Base-by-base conservation (phyloP, 2,329 filamentous ascomycete genomes). In the Pseudocercospora pini-densiflorae region DNA sequence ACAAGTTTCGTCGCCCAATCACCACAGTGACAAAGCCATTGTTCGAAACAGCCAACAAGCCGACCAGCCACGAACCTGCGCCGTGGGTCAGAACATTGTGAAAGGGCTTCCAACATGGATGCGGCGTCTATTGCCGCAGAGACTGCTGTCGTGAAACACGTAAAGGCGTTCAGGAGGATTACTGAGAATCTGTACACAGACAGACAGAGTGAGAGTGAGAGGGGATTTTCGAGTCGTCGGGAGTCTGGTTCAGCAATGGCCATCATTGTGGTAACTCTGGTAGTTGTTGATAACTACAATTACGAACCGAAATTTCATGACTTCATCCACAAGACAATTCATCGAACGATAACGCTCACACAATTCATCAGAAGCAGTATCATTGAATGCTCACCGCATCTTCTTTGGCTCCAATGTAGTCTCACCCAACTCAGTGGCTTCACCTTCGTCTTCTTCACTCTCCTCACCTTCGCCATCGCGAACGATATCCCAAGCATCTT, bases 401-500 rank as follows among this genome's bases (percentile, higher is more conserved):
- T 73, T 73, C 71, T 71, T 72, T 51, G 59, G 67, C 55, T 72
- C 71, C 21, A 63, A 36, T 33, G 40, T 57, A 36, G 33, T 61
- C 61, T 67, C 65, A 29, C 65, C 65, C 14, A 67, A 19, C 40
- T 67, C 65, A 5, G 65, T 63, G 10, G n/a, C 24, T 24, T 68
- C 69, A 21, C 61, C 58, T 66, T 69, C 68, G 54, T 67, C 67
- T 23, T 71, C 69, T 24, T 71, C 69, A 5, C 67, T 67, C 23
- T 21, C 59, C 23, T 60, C 66, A 45, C 65, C 59, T 19, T 62
- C 66, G 47, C 64, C 68, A 10, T 66, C 70, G 14, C 72, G 68
- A 3, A 68, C 70, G 47, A 72, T 69, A 23, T 68, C 72, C 64
- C 70, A 70, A 5, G 70, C 75, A 19, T 72, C 70, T 19, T 75